Base-by-base conservation (phyloP, 805 yeast species). In the Sugiyamaella boreocaroliniensis region DNA sequence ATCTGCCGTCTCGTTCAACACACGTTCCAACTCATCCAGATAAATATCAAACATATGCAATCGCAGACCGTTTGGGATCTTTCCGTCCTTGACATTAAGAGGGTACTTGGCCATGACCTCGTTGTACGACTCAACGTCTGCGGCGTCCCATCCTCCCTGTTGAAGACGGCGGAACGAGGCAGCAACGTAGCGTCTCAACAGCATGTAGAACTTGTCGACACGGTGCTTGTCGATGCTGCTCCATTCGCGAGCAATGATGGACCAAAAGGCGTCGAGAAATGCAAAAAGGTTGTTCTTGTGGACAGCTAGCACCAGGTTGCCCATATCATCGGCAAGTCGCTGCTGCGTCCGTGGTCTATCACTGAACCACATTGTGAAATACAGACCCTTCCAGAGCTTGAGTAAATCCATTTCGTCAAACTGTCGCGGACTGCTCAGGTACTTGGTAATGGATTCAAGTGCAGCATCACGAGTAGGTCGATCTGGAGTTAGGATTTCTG, bases 331-430 rank as follows among this genome's bases (percentile, higher is more conserved):
- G 1, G 96, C 95, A 40, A 93, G 72, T 54, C 83, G 72, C 68
- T 89, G 96, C 69, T 93, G 99, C 20, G 96, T 93, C 61, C 85
- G 76, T 26, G 97, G 96, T 64, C 90, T 80, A 68, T 93, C 99
- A 65, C 95, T 80, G 71, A 85, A 89, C 98, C 99, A 93, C 96
- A 93, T 88, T 10, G 96, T 80, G 65, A 76, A 93, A 69, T 85
- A 93, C 42, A 93, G 75, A n/a, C 98, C 99, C 70, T 87, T 89
- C 97, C 99, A 93, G 55, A 93, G 72, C 66, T 92, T 90, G 59
- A 86, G 86, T 57, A 81, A 74, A 50, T 89, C 93, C 41, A 78
- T 63, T 46, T 65, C 72, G 42, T 66, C 71, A 40, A 75, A 58
- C 32, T 67, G 70, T 42, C 63, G 69, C 29, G 74, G 66, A 26